Conservation (phyloP, 2,329 filamentous ascomycete genomes). For the Pseudocercospora macadamiae region DNA sequence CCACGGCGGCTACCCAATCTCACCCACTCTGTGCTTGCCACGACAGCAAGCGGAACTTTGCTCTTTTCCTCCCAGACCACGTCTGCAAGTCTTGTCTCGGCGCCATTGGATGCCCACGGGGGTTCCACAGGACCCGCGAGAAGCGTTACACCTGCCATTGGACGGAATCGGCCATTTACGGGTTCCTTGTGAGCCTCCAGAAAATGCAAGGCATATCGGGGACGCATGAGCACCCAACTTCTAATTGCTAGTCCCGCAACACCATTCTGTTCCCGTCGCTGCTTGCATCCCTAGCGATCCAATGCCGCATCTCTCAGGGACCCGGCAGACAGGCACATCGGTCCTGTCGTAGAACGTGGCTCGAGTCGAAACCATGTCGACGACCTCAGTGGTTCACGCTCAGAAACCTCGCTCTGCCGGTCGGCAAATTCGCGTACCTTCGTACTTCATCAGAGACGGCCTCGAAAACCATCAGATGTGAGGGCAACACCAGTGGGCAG, state of each 20-base stretch:
- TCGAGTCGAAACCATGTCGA: slow-evolving; percentile 22
- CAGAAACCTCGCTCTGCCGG: slow-evolving; percentile 3
- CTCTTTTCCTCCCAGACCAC: neutral
- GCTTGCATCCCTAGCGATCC: slow-evolving; percentile 18
- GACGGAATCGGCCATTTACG: slow-evolving; percentile 15
- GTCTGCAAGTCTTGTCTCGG: neutral
- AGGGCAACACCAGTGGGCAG: neutral
- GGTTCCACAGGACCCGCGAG: slow-evolving; percentile 10
- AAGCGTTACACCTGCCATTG: slow-evolving; percentile 23
- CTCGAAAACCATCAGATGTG: neutral
- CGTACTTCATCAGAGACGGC: neutral
- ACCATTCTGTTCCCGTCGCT: slow-evolving; percentile 14
- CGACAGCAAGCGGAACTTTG: neutral
- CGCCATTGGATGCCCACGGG: slow-evolving; percentile 15
- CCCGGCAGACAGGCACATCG: slow-evolving; percentile 16
- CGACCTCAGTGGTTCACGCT: slow-evolving; percentile 13
- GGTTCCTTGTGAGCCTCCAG: slow-evolving; percentile 13
- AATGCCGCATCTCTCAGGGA: slow-evolving; percentile 4
- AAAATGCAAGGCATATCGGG: slow-evolving; percentile 16
- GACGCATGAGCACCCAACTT: slow-evolving; percentile 17
- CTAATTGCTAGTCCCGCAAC: slow-evolving; percentile 10
- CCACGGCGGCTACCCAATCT: neutral
- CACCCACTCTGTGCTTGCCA: neutral
- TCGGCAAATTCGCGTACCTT: slow-evolving; percentile 9
- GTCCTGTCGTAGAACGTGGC: slow-evolving; percentile 25